Evolutionary conservation across 805 yeast genomes (phyloP), one percentile per base, ranked within the genome.

Genomic region (Dipodascopsis tothii): DNA sequence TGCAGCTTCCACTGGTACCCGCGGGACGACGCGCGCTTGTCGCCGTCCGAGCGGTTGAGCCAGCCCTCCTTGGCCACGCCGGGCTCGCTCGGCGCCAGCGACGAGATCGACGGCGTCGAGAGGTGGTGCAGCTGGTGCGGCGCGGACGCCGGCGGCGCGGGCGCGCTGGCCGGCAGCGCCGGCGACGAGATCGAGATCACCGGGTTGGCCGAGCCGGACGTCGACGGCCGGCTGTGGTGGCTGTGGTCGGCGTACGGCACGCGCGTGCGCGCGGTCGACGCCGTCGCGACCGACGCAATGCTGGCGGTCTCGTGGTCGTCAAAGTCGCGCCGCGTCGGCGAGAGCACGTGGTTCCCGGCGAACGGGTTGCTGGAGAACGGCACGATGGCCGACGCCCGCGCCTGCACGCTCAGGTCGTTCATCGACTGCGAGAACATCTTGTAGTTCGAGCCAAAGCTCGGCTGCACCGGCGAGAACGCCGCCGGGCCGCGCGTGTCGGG

Each of bases 21-120:
- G 38, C 53, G 56, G 18, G 28, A 21, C 9, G 6, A 14, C n/a
- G n/a, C 20, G 17, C 28, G 19, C 2, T 40, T 21, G 14, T 44
- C 46, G 9, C 17, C 11, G 4, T 44, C 48, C 9, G 52, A 37
- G 48, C 68, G 71, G 56, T 80, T 80, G 16, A 80, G 51, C 84
- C 84, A 80, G 3, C 81, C 80, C 0, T 67, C 65, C 59, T 75
- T 78, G 50, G n/a, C 18, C 36, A 33, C 20, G 11, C 11, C 7
- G 18, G 11, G 22, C 9, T 33, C 22, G 32, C n/a, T 11, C 14
- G n/a, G 32, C 11, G 11, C 32, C n/a, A 11, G 32, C 11, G 32
- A n/a, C 32, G n/a, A n/a, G n/a, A n/a, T n/a, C n/a, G n/a, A n/a
- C n/a, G n/a, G 20, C 19, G 14, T 14, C 18, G 30, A 3, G 34